These are phyloP conservation scores for Diplodia sapinea DNA, from an alignment of 2,329 filamentous ascomycete genomes.

Conservation along the genomic window DNA sequence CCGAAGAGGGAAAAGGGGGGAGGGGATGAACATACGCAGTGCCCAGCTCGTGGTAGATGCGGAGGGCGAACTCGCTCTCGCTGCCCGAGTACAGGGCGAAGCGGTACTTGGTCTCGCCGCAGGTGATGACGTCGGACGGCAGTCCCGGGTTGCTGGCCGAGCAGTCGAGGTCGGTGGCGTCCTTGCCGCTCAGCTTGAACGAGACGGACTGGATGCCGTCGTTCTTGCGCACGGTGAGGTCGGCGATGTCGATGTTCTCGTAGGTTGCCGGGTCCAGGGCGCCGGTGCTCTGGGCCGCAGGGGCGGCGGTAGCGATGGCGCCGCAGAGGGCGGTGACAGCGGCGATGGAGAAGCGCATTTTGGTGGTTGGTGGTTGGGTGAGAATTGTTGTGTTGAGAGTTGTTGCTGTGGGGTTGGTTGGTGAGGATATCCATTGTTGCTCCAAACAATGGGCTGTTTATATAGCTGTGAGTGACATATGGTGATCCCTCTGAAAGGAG, in stretches of 20 bases:
- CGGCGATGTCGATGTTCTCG: slow-evolving; percentile 25
- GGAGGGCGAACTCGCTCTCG: slow-evolving; percentile 20
- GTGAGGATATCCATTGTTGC: not conserved
- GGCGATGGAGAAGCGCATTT: slow-evolving; percentile 47
- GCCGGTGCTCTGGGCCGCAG: not conserved
- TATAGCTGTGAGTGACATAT: not conserved
- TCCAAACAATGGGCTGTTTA: not conserved
- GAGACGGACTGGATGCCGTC: slow-evolving; percentile 26
- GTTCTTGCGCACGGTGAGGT: slow-evolving; percentile 28
- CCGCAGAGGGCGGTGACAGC: slow-evolving; percentile 35
- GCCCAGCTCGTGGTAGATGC: slow-evolving; percentile 25
- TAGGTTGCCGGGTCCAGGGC: slow-evolving; percentile 1
- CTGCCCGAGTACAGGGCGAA: slow-evolving; percentile 7
- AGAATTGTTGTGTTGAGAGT: not conserved
- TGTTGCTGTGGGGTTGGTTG: not conserved
- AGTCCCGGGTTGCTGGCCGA: slow-evolving; percentile 7
- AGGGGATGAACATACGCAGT: slow-evolving; percentile 7
- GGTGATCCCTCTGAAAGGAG: not conserved
- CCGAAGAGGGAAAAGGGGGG: no score
- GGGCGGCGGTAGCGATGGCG: slow-evolving; percentile 13
- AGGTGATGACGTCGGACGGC: slow-evolving; percentile 8
- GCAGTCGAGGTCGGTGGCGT: slow-evolving; percentile 16
- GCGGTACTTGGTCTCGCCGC: slow-evolving; percentile 27
- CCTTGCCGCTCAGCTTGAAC: slow-evolving; percentile 19
- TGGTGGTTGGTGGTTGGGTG: slow-evolving; percentile 35